Evolutionary conservation across 208 protist species (phyloP), one percentile per base, ranked within the genome.

Genomic region (Endotrypanum monterogeii): DNA sequence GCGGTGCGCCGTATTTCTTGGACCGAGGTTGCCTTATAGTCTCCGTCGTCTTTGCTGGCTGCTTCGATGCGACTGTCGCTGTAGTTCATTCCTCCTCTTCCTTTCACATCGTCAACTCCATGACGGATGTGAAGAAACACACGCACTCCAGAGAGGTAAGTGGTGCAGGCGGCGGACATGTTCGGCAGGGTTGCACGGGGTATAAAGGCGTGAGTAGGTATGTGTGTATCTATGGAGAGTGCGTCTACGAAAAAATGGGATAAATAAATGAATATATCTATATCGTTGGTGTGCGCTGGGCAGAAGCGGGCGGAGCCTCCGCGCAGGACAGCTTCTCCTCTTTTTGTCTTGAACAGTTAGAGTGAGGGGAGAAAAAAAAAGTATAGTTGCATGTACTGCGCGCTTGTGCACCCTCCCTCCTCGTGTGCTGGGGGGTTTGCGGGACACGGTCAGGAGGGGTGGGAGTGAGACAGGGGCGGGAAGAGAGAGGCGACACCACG

Each of bases 121-220:
- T 86, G 74, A 20, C 83, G 86, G 39, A 94, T 85, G 68, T 90
- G 83, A 16, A 94, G 78, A 55, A 92, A 87, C 23, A 94, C 62
- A n/a, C 78, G 76, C 23, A 89, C 82, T 12, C 82, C 85, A 39
- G 65, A 35, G 62, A 92, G 82, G 52, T 54, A 58, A 8, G 67
- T 39, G 18, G 65, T 20, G 16, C 54, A 20, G 32, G 72, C 5
- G 23, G 62, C 18, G 0, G 50, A 62, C 66, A 71, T 71, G n/a
- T 25, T 23, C 9, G 23, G 25, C 54, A 58, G 6, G 32, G 18
- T 37, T 65, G 37, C 60, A 65, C 20, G 32, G 25, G 66, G 44
- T 1, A 51, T 25, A 14, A 39, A 32, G 28, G 39, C 14, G 39
- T 28, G 8, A 30, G 20, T 65, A 23, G 23, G 60, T 8, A 14